phyloP scores from a whole-genome alignment of 2,329 filamentous ascomycete genomes.

The Fusarium hostae region DNA sequence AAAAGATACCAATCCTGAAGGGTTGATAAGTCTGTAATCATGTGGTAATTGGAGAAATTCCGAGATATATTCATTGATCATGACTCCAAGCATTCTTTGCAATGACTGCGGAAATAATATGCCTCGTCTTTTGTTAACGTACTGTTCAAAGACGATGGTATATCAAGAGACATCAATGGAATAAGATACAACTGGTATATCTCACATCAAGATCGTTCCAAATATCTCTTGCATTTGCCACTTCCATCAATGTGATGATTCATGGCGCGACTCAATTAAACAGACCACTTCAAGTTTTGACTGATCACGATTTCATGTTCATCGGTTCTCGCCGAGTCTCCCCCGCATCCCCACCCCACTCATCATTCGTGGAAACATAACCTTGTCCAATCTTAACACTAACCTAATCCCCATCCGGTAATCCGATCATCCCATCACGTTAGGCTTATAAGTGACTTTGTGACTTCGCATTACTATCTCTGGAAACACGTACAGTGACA shows the following conservation, averaged over 20 bases:
- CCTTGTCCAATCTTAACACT: background rate
- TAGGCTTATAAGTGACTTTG: conserved; percentile 2
- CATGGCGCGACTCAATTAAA: background rate
- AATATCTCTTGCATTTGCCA: too few species aligned
- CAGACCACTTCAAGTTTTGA: background rate
- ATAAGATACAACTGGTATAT: too few species aligned
- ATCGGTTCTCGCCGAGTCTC: background rate
- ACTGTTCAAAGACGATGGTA: too few species aligned
- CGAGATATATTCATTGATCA: too few species aligned
- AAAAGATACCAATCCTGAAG: too few species aligned
- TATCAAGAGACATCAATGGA: background rate
- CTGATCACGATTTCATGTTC: background rate
- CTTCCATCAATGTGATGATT: fast-evolving
- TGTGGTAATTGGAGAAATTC: too few species aligned
- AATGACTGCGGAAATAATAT: fast-evolving
- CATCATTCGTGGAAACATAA: background rate
- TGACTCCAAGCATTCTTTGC: too few species aligned
- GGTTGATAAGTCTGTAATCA: too few species aligned
- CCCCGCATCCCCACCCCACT: conserved; percentile 1
- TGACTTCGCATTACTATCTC: conserved; percentile 25
- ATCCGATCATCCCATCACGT: conserved; percentile 12
- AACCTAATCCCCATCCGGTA: conserved; percentile 9
- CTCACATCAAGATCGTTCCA: fast-evolving
- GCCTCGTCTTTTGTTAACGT: background rate
- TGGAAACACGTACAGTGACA: background rate